Evolutionary conservation across 2,329 filamentous ascomycete species (phyloP).

Genomic region (Pleoardoris graminearum): DNA sequence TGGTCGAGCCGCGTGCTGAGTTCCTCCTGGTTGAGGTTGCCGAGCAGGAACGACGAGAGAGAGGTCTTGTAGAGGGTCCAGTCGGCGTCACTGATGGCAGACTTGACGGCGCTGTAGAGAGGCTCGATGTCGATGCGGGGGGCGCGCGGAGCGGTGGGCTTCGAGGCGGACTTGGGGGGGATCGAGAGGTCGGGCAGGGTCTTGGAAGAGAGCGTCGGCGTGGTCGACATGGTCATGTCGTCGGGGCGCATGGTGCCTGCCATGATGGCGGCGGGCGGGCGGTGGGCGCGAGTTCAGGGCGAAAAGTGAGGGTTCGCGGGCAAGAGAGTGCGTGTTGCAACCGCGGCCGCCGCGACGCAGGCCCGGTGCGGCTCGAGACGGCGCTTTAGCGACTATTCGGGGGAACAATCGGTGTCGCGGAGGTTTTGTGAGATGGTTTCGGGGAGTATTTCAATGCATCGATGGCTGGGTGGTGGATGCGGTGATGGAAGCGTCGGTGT

Average conservation of each 20-base stretch:
- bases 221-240: constrained; percentile 40
- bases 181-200: constrained; percentile 34
- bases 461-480: constrained; percentile 20
- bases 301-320: not conserved
- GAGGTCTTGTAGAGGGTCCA: constrained; percentile 65
- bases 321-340: constrained; percentile 1
- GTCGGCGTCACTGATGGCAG: constrained; percentile 58
- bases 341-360: not conserved
- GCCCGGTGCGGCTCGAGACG: not conserved
- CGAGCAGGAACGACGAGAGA: constrained; percentile 60
- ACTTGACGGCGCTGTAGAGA: constrained; percentile 64
- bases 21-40: constrained; percentile 65
- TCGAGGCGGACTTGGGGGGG: constrained; percentile 51
- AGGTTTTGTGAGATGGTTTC: constrained; percentile 10
- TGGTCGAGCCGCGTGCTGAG: constrained; percentile 59
- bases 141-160: constrained; percentile 54
- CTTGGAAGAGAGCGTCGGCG: constrained; percentile 39
- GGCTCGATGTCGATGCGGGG: constrained; percentile 66
- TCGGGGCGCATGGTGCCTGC: constrained; percentile 45
- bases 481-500: constrained; percentile 27
- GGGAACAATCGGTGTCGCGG: constrained; percentile 18
- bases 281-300: not conserved
- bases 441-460: constrained; percentile 18
- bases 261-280: constrained; percentile 31
- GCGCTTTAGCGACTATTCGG: not conserved